Percentiles rank a stretch among this genome's conserved stretches.
phyloP scores from a whole-genome alignment of 2,329 filamentous ascomycete species.

The Fusarium falciforme region DNA sequence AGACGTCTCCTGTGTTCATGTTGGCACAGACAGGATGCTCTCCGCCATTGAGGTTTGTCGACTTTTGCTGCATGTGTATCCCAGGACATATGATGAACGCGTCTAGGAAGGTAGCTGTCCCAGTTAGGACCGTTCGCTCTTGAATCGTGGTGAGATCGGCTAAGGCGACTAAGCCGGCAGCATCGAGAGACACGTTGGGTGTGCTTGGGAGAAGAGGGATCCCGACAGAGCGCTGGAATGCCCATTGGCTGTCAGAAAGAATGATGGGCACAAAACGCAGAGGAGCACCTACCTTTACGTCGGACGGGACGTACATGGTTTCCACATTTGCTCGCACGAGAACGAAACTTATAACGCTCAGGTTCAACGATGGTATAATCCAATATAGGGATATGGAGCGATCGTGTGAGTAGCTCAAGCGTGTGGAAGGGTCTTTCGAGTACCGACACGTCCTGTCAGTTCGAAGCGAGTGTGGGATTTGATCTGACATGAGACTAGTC shows the following conservation, averaged over 20 bases:
- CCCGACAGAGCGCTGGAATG: neutral
- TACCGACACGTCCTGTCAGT: neutral
- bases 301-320: neutral
- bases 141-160: neutral
- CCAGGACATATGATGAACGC: neutral
- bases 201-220: neutral
- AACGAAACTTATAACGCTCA: neutral
- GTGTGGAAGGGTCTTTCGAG: neutral
- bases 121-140: neutral
- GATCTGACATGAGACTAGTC: neutral
- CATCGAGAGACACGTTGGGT: neutral
- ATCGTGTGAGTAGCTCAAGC: neutral
- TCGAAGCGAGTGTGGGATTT: neutral
- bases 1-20: neutral
- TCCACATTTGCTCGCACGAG: neutral
- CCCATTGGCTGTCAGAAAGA: neutral
- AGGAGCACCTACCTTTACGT: neutral
- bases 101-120: neutral
- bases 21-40: neutral
- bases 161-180: neutral
- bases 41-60: neutral
- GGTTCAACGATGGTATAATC: neutral
- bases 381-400: neutral
- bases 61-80: neutral
- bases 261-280: no score